Conservation (phyloP, 2,329 filamentous ascomycete genomes). For the Aspergillaceae sp. region DNA sequence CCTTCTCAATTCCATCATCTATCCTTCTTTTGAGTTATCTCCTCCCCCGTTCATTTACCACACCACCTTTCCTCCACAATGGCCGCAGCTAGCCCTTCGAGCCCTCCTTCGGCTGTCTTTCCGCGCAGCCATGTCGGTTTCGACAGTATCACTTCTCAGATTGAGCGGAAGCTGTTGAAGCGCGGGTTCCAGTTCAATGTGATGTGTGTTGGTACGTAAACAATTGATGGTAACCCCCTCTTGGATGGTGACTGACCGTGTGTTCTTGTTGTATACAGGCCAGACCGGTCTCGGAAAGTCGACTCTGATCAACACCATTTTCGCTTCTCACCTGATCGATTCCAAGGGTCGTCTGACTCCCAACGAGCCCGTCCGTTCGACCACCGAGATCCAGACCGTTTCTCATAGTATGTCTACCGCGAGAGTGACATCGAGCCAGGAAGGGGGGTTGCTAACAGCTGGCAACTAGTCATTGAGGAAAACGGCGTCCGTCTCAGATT, state of each 20-base stretch:
- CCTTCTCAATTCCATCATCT: background rate
- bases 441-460: constrained; percentile 1
- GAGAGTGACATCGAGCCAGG: background rate
- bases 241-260: constrained; percentile 20
- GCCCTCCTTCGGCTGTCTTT: constrained; percentile 51
- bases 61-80: constrained; percentile 42
- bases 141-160: constrained; percentile 99
- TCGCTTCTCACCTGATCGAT: constrained; percentile 97
- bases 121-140: constrained; percentile 99
- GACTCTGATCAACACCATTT: constrained; percentile 99
- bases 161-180: constrained; percentile 99
- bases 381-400: constrained; percentile 95
- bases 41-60: background rate
- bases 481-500: constrained; percentile 94
- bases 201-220: constrained; percentile 87
- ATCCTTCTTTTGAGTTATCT: constrained; percentile 4
- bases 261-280: constrained; percentile 48
- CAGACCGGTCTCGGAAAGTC: constrained; percentile 99
- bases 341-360: constrained; percentile 92
- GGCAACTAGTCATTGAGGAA: constrained; percentile 72
- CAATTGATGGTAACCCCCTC: too few species aligned
- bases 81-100: constrained; percentile 52
- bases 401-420: constrained; percentile 60
- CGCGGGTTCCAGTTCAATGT: constrained; percentile 99
- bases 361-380: constrained; percentile 86